Base-by-base conservation (phyloP, 768 basidiomycete genomes). In the Royoungia palumana region DNA sequence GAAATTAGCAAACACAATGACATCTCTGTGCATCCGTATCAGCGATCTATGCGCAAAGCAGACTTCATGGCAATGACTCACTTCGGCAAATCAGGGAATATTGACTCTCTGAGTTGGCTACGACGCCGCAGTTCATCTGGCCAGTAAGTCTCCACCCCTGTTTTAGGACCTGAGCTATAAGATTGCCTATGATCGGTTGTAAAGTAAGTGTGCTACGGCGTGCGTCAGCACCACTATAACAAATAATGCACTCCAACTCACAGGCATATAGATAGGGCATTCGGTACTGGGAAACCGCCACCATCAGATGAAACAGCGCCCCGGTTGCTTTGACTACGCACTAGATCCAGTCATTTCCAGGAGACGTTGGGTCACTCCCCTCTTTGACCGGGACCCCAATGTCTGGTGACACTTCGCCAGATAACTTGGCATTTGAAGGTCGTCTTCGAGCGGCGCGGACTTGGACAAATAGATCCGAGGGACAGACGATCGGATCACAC, bases 1-100 rank as follows among this genome's bases (percentile, higher is more conserved):
- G 56, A 78, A 78, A 57, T 78, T 79, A 42, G 75, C 75, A 50
- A 79, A 78, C 48, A 79, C 74, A 48, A 79, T 36, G 7, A 66
- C 60, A 41, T 76, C 69, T 45, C 74, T 75, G 44, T 2, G 3
- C 20, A 39, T 43, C 6, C 30, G 30, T 10, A 12, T 61, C 14
- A 46, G 34, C n/a, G 17, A 44, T 43, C 35, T 42, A 24, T 12
- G 28, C 14, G 12, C 4, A 21, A 7, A 24, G 9, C n/a, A 21
- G 21, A n/a, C 27, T 24, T 35, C 3, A 21, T 14, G 11, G 16
- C 20, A 13, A 40, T 11, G 19, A 61, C 72, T 39, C 46, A 75
- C 75, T 65, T 68, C 2, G 70, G 65, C 13, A 79, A 46, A 50
- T 73, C 69, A 6, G 77, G 77, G 51, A 79, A 79, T 35, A 75